Base-by-base conservation (phyloP, 2,329 filamentous ascomycete species). In the Sporothrix curviconia region DNA sequence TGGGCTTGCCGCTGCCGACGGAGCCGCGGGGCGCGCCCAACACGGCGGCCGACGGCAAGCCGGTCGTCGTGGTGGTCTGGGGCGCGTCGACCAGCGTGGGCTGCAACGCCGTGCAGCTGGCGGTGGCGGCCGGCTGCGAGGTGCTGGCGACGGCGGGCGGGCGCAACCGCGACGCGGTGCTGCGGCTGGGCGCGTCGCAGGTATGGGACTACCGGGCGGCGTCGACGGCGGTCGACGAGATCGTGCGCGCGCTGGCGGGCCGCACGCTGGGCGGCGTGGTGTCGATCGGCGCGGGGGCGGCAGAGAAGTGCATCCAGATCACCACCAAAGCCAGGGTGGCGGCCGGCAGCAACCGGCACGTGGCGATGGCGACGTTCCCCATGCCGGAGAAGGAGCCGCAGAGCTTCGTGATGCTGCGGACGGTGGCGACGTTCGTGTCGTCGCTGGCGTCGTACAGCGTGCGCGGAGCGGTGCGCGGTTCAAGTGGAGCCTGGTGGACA, bases 81-180 rank as follows among this genome's bases (percentile, higher is more conserved):
- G 77, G 78, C 36, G 79, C 76, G 3, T 73, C 76, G 2, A 72
- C 72, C 11, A 71, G 69, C 47, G 75, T 78, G 2, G 76, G 76
- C 3, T 68, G 70, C 61, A 72, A 71, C 47, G 74, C 72, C 3
- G 70, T 78, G 4, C 75, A 78, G 60, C 69, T 78, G 3, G 71
- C 73, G 15, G 62, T 66, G 1, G 69, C 70, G 1, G 70, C 72
- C 4, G 76, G 76, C 3, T 76, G 73, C 56, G 67, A 72, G 22
- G 75, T 79, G 8, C 57, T 76, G 11, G 65, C 70, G 4, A 76
- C 72, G 3, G 67, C 69, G 0, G 72, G 71, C 1, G 63, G 67
- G 1, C 69, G 65, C 55, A 77, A 76, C 59, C 72, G 72, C 25
- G 69, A 34, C 0, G 70, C 71, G 51, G 64, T 76, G 15, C 73